These are phyloP conservation scores for Phaffia rhodozyma DNA, from an alignment of 1,284 basidiomycete genomes.

Conservation along the genomic window DNA sequence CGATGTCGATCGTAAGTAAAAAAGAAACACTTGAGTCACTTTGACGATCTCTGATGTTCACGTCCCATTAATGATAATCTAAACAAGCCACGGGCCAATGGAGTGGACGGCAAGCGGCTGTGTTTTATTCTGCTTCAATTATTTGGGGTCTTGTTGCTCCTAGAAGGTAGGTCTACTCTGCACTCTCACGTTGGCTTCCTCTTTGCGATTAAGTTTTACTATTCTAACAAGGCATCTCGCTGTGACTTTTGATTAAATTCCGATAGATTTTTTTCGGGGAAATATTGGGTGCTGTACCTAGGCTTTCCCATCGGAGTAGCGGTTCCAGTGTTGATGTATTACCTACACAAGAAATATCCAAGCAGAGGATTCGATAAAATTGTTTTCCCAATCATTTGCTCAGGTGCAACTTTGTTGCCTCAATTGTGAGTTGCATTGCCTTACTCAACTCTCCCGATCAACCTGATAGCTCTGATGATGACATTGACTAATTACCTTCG, in stretches of 20 bases:
- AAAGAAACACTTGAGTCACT: background rate
- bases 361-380: slow-evolving; percentile 32
- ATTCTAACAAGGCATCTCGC: slow-evolving; percentile 32
- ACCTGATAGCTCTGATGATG: too few relatives aligned
- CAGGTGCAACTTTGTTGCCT: slow-evolving; percentile 36
- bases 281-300: slow-evolving; percentile 35
- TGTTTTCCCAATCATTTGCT: slow-evolving; percentile 41
- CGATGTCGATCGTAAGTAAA: slow-evolving; percentile 37
- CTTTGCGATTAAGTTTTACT: background rate
- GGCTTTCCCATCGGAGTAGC: slow-evolving; percentile 39
- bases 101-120: slow-evolving; percentile 33
- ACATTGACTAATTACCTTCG: too few relatives aligned
- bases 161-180: too few relatives aligned
- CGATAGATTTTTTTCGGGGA: slow-evolving; percentile 38
- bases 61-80: background rate
- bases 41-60: background rate
- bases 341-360: slow-evolving; percentile 36
- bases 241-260: slow-evolving; percentile 30
- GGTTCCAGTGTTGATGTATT: slow-evolving; percentile 35
- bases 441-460: too few relatives aligned
- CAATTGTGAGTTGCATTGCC: slow-evolving; percentile 29
- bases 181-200: background rate
- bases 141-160: slow-evolving; percentile 21
- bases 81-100: slow-evolving; percentile 23
- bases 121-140: slow-evolving; percentile 37